Conservation (phyloP, 2,329 filamentous ascomycete genomes). For the Didymella glomerata region DNA sequence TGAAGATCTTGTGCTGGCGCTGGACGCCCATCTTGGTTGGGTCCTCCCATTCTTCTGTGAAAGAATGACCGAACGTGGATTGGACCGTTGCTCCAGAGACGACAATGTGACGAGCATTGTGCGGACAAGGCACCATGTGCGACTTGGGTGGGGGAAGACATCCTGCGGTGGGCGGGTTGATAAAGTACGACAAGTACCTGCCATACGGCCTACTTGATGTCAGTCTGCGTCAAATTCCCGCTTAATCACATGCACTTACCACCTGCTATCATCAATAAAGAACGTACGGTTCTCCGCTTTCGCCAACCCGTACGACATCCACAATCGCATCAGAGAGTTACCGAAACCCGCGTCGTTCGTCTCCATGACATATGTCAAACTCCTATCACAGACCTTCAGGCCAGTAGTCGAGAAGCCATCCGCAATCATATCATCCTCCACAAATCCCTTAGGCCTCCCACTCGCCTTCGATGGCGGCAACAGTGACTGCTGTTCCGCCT, state of each 20-base stretch:
- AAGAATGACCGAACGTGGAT: slow-evolving; percentile 69
- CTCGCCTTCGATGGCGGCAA: slow-evolving; percentile 59
- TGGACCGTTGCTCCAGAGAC: slow-evolving; percentile 73
- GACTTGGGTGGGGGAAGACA: slow-evolving; percentile 77
- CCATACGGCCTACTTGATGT: slow-evolving; percentile 70
- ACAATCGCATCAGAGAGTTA: slow-evolving; percentile 77
- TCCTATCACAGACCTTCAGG: slow-evolving; percentile 70
- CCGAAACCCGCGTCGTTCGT: slow-evolving; percentile 78
- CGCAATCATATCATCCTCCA: slow-evolving; percentile 49
- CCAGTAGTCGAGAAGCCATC: slow-evolving; percentile 40
- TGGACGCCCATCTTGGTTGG: slow-evolving; percentile 59
- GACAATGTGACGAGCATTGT: slow-evolving; percentile 76
- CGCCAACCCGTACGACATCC: slow-evolving; percentile 84
- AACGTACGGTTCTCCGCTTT: slow-evolving; percentile 77
- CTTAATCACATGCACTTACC: slow-evolving; percentile 53
- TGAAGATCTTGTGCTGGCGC: slow-evolving; percentile 69
- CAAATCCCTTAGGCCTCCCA: slow-evolving; percentile 49
- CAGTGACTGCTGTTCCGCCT: slow-evolving; percentile 72
- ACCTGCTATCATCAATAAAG: slow-evolving; percentile 84
- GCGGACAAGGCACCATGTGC: slow-evolving; percentile 82
- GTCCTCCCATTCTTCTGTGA: slow-evolving; percentile 64
- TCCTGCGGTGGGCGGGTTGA: slow-evolving; percentile 67
- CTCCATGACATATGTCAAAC: slow-evolving; percentile 81
- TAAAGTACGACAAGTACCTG: slow-evolving; percentile 75
- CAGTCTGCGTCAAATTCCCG: slow-evolving; percentile 17